These are phyloP conservation scores for Flaveria linearis DNA, from an alignment of 129 eudicot species.

Conservation along the genomic window DNA sequence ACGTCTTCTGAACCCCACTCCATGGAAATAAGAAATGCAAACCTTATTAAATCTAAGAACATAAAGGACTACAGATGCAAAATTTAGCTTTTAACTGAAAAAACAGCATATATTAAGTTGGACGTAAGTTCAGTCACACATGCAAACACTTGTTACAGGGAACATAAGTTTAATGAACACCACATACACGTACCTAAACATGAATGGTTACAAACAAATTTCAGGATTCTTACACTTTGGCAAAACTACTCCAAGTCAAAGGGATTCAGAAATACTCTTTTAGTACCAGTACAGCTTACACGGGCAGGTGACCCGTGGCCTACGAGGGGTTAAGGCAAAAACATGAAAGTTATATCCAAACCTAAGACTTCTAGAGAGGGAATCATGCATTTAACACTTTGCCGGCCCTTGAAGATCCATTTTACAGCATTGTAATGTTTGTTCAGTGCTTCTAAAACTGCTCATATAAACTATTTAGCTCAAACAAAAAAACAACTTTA, in stretches of 20 bases:
- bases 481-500: neutral
- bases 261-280: neutral
- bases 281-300: no score
- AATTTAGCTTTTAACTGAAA: neutral
- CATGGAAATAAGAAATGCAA: neutral
- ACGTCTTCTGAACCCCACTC: no score
- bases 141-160: neutral
- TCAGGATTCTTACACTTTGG: neutral
- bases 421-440: neutral
- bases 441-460: neutral
- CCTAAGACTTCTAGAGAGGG: no score
- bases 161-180: neutral
- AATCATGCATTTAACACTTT: no score
- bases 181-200: no score
- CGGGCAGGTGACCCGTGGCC: no score
- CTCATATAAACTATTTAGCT: neutral
- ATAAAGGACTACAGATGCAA: neutral
- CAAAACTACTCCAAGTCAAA: conserved; percentile 15
- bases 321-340: no score
- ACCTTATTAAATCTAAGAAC: neutral
- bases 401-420: no score
- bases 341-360: no score
- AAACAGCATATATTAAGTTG: neutral
- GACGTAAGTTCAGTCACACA: neutral
- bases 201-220: neutral